Percentiles rank a stretch among this genome's conserved stretches.
These are phyloP conservation scores for Piloderma croceum DNA, from an alignment of 768 basidiomycete genomes.

Conservation along the genomic window DNA sequence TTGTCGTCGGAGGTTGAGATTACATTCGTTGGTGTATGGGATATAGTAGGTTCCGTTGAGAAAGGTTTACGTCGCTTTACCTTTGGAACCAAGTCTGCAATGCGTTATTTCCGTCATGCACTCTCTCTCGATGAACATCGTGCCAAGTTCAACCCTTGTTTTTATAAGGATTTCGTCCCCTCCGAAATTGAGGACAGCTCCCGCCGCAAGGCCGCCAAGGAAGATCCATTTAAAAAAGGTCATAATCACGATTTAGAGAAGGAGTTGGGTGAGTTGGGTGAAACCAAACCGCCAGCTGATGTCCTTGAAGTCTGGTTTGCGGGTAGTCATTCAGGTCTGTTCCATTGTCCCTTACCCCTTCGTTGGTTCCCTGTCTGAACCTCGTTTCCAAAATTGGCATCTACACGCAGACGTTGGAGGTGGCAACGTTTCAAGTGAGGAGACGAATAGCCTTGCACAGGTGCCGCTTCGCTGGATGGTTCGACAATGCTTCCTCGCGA, in stretches of 20 bases:
- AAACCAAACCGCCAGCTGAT: too few relatives aligned
- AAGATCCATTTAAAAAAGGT: too few relatives aligned
- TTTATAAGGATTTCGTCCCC: too few relatives aligned
- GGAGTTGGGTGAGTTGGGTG: constrained; percentile 35
- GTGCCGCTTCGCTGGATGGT: constrained; percentile 34
- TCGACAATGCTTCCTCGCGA: too few relatives aligned
- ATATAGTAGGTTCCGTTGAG: constrained; percentile 68
- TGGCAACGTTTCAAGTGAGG: constrained; percentile 55
- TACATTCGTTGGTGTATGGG: constrained; percentile 74
- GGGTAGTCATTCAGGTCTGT: constrained; percentile 64
- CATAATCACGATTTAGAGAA: constrained; percentile 15
- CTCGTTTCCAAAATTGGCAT: constrained; percentile 1
- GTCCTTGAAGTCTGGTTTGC: constrained; percentile 80
- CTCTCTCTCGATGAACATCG: constrained; percentile 66
- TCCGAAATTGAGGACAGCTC: too few relatives aligned
- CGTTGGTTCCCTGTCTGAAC: background rate
- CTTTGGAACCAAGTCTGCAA: too few relatives aligned
- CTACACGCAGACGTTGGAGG: constrained; percentile 63
- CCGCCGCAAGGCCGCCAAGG: too few relatives aligned
- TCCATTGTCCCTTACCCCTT: background rate
- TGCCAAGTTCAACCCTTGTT: constrained; percentile 48
- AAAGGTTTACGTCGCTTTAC: constrained; percentile 58
- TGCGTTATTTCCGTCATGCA: constrained; percentile 66
- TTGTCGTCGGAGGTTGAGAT: constrained; percentile 72
- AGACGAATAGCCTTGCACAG: constrained; percentile 55